Conservation (phyloP, 768 basidiomycete genomes). For the Asterophora parasitica region DNA sequence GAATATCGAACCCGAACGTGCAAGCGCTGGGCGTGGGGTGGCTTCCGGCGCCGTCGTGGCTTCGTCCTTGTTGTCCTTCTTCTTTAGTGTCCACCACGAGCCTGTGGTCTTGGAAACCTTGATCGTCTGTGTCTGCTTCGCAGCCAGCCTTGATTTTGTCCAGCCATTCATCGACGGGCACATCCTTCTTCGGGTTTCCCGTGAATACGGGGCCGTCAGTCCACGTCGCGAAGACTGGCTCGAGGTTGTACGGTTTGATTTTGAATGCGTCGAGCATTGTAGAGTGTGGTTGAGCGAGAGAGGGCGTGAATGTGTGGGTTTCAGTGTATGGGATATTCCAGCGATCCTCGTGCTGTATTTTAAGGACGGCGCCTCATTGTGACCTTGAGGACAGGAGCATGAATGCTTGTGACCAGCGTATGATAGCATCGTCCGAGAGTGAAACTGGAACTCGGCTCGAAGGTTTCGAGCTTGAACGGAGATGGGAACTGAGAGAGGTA, state of each 20-base stretch:
- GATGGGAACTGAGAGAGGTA: not conserved
- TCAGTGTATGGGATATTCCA: constrained; percentile 1
- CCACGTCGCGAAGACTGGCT: constrained; percentile 64
- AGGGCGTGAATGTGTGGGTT: not conserved
- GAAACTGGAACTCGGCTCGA: not conserved
- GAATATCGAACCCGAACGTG: constrained; percentile 9
- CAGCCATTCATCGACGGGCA: constrained; percentile 69
- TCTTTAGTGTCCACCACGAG: constrained; percentile 28
- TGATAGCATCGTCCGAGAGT: not conserved
- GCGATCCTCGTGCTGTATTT: not conserved
- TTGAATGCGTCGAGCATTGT: constrained; percentile 73
- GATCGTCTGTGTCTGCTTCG: constrained; percentile 48
- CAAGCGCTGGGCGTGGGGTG: constrained; percentile 11
- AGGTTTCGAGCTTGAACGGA: no score
- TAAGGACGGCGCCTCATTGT: constrained; percentile 19
- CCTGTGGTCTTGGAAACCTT: constrained; percentile 17
- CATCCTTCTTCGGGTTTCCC: constrained; percentile 67
- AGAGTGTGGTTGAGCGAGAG: constrained; percentile 2
- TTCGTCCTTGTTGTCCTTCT: constrained; percentile 36
- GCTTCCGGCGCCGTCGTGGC: not conserved
- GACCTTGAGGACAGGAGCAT: constrained; percentile 11
- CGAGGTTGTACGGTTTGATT: constrained; percentile 71
- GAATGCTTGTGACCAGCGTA: not conserved
- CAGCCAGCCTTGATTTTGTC: constrained; percentile 70
- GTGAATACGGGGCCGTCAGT: constrained; percentile 58